Evolutionary conservation across 495 filamentous ascomycete genomes (phyloP).

Genomic region (Hypoxylon cercidicola): DNA sequence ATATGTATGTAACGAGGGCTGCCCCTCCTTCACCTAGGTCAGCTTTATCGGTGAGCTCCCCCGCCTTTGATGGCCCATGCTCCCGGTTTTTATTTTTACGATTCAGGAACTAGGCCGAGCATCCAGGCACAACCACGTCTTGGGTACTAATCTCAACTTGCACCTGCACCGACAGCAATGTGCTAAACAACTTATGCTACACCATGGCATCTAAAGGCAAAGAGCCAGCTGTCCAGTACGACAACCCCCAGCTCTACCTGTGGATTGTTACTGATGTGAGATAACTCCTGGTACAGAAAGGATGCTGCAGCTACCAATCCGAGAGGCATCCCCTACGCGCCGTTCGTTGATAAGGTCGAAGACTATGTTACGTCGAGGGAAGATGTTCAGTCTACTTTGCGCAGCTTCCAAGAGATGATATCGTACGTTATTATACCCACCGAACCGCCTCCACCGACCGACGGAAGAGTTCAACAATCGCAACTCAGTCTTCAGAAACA

Average conservation of each 20-base stretch:
- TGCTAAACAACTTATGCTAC: conserved; percentile 14
- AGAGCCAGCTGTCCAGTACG: conserved; percentile 42
- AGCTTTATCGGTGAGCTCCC: conserved; percentile 22
- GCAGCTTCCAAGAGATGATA: conserved; percentile 99
- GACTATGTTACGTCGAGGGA: conserved; percentile 89
- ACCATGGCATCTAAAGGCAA: conserved; percentile 51
- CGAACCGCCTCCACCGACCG: not conserved
- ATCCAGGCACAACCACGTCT: not conserved
- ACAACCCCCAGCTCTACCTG: not conserved
- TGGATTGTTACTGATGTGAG: conserved; percentile 7
- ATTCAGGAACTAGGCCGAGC: not conserved
- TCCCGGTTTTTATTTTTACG: conserved; percentile 24
- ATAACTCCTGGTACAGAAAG: conserved; percentile 45
- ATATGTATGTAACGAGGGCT: conserved; percentile 4
- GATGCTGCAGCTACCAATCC: conserved; percentile 79
- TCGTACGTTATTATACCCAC: conserved; percentile 65
- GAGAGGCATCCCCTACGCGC: conserved; percentile 91
- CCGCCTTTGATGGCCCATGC: conserved; percentile 35
- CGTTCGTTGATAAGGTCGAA: conserved; percentile 95
- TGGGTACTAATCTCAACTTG: conserved; percentile 4
- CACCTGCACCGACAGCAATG: conserved; percentile 20
- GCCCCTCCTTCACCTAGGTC: conserved; percentile 36
- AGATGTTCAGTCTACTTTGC: conserved; percentile 89
- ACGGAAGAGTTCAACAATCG: too few species aligned
- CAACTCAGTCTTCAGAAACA: too few species aligned